Evolutionary conservation across 805 yeast genomes (phyloP).

Genomic region (Saccharomycopsis olivae): DNA sequence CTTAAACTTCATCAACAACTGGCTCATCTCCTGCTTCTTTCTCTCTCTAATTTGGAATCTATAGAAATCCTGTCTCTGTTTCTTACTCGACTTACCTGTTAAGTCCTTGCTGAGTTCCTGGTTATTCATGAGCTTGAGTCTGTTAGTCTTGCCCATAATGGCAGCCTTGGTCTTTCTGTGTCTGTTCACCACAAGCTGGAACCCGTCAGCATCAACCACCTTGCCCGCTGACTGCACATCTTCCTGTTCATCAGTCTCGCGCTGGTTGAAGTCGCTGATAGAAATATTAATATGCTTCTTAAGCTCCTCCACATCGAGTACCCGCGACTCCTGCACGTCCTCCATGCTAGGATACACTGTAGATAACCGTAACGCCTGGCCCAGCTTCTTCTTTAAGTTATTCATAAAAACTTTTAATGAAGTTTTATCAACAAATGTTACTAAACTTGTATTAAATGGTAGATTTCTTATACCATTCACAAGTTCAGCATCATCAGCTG

Average conservation of each 20-base stretch:
- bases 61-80: constrained; percentile 85
- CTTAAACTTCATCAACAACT: constrained; percentile 71
- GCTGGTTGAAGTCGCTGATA: constrained; percentile 55
- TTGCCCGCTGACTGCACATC: constrained; percentile 44
- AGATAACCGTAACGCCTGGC: neutral
- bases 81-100: constrained; percentile 47
- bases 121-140: constrained; percentile 24
- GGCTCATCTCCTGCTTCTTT: constrained; percentile 88
- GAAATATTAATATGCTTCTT: constrained; percentile 48
- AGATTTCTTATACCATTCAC: constrained; percentile 35
- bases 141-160: constrained; percentile 45
- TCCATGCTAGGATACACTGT: constrained; percentile 21
- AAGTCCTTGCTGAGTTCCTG: constrained; percentile 45
- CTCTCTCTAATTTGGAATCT: constrained; percentile 91
- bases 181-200: constrained; percentile 80
- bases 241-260: constrained; percentile 54
- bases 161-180: constrained; percentile 76
- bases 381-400: constrained; percentile 39
- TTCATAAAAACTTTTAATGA: constrained; percentile 54
- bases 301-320: constrained; percentile 39
- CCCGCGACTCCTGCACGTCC: too few relatives aligned
- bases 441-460: constrained; percentile 66
- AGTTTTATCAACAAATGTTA: constrained; percentile 64
- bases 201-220: constrained; percentile 86
- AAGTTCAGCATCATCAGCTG: constrained; percentile 32